Percentiles rank a stretch among this genome's conserved stretches.
These are phyloP conservation scores for Pisolithus sp. DNA, from an alignment of 768 basidiomycete species.

Conservation along the genomic window DNA sequence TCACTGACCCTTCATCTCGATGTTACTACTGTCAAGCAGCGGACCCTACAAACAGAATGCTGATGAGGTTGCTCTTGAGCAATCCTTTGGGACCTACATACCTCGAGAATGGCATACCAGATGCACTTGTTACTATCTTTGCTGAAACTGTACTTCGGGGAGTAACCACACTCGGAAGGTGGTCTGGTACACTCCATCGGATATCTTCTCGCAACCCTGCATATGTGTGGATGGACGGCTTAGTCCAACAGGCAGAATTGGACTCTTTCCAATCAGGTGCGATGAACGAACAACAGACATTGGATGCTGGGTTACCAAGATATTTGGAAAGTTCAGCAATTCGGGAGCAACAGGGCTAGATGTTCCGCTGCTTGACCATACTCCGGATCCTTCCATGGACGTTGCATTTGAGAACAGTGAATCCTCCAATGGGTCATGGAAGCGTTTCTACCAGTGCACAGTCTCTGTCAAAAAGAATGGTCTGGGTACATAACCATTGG, in stretches of 20 bases:
- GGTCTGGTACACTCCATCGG: conserved; percentile 68
- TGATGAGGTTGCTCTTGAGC: conserved; percentile 1
- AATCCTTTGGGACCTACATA: conserved; percentile 22
- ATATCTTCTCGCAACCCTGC: conserved; percentile 38
- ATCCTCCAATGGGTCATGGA: conserved; percentile 86
- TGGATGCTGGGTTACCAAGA: conserved; percentile 21
- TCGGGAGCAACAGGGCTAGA: conserved; percentile 38
- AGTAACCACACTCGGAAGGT: conserved; percentile 71
- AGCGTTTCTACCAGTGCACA: conserved; percentile 73
- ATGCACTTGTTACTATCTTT: conserved; percentile 62
- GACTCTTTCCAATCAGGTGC: conserved; percentile 51
- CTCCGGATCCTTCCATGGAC: conserved; percentile 72
- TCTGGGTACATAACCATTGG: conserved; percentile 75
- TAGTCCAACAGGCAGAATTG: conserved; percentile 28
- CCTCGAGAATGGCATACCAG: conserved; percentile 79
- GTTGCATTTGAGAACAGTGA: conserved; percentile 78
- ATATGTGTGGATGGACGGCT: conserved; percentile 24
- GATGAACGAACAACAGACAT: conserved; percentile 62
- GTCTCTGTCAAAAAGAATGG: conserved; percentile 85
- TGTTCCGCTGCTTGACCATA: conserved; percentile 66
- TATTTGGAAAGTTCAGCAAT: conserved; percentile 6
- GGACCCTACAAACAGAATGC: conserved; percentile 57
- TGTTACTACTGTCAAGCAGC: conserved; percentile 82
- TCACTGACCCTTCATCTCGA: conserved; percentile 65
- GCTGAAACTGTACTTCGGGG: conserved; percentile 61